Evolutionary conservation across 78 protist genomes (phyloP).

Genomic region (Polysphondylium violaceum): DNA sequence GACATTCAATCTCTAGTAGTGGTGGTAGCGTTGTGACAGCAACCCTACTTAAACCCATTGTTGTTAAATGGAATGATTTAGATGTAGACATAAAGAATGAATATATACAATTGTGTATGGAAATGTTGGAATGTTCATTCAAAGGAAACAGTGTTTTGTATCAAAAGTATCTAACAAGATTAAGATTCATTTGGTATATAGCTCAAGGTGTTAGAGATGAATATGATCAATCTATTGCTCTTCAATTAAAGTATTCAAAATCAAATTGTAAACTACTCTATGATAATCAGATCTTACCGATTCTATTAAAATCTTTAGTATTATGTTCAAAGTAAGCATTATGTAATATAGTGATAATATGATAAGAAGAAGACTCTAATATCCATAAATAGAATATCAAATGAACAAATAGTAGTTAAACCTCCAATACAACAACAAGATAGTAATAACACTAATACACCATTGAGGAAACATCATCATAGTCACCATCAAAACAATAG

Average conservation of each 20-base stretch:
- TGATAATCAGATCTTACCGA: conserved; percentile 2
- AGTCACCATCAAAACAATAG: not conserved
- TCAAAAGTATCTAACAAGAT: conserved; percentile 31
- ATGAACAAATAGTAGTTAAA: not conserved
- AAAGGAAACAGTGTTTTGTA: conserved; percentile 2
- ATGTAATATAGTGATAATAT: not conserved
- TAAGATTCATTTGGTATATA: conserved; percentile 39
- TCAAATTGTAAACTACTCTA: conserved; percentile 23
- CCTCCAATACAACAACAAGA: not conserved
- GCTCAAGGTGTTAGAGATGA: conserved; percentile 58
- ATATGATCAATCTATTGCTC: too few species aligned
- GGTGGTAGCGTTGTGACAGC: too few species aligned
- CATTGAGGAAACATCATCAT: not conserved
- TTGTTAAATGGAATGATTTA: conserved; percentile 40
- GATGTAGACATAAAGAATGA: conserved; percentile 19
- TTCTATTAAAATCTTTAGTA: conserved; percentile 31
- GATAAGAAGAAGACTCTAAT: not conserved
- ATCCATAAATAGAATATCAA: conserved; percentile 6
- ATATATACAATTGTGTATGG: conserved; percentile 17
- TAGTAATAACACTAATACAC: not conserved
- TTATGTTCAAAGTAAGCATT: conserved; percentile 60
- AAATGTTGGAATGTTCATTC: conserved; percentile 26
- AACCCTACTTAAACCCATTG: conserved; percentile 3
- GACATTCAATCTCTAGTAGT: too few species aligned
- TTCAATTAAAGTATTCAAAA: conserved; percentile 14